Base-by-base conservation (phyloP, 164 flowering plant genomes). In the Hamamelis virginiana region DNA sequence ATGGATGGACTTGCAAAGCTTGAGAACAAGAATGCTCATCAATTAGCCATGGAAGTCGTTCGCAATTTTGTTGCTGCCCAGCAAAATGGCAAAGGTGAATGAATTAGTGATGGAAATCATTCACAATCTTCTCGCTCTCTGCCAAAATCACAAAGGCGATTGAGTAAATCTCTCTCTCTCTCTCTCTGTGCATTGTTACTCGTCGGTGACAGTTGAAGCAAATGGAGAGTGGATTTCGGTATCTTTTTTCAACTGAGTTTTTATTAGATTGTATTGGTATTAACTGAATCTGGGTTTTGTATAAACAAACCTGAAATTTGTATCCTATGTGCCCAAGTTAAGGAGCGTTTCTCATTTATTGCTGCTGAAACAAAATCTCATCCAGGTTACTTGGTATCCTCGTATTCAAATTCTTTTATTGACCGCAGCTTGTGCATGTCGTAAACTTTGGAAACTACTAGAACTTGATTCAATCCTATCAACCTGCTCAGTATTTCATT, bases 61-160 rank as follows among this genome's bases (percentile, higher is more conserved):
- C 94, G 95, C 70, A 87, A 85, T 67, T 93, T 69, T 71, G 96
- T 90, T 61, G 84, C 91, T 59, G 74, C 92, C 53, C 86, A 89
- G 74, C 88, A 88, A 73, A 91, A 93, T 75, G 90, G 97, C 55
- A 88, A 82, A 64, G 66, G 76, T 22, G 84, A 85, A 64, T 84
- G 77, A 82, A 23, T 43, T 41, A 8, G 41, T 52, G 9, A 62
- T 33, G 15, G 3, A 13, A 9, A 14, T 55, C 19, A 16, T 23
- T 41, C 50, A 50, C 41, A 41, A 13, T 57, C 18, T 64, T 57
- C 9, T 68, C n/a, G 41, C 59, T 8, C 22, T 57, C 25, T 6
- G 5, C 26, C n/a, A 15, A 44, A 38, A 55, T 53, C 51, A 43
- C 3, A 8, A 48, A 44, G 53, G 69, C 33, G 61, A 60, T 65